A percentile compares a stretch with the other conserved stretches of the same genome.
Evolutionary conservation across 768 basidiomycete species (phyloP).

Genomic region (Phylloporus scabripes): DNA sequence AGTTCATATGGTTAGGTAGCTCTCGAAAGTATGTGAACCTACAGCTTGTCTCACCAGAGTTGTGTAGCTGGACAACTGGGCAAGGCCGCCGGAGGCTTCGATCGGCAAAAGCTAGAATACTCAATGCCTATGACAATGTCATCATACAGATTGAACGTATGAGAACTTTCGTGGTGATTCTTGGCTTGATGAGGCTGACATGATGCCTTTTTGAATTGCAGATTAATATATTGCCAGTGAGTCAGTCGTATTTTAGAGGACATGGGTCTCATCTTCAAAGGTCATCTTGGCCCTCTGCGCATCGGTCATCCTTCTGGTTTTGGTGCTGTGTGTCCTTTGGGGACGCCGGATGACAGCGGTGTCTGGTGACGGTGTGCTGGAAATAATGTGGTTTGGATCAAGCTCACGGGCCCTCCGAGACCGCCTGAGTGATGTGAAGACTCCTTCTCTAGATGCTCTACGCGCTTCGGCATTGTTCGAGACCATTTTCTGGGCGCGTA

Average conservation of each 20-base stretch:
- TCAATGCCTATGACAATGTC: neutral
- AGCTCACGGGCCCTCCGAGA: neutral
- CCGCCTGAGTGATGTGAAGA: neutral
- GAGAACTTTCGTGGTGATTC: neutral
- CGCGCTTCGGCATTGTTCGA: neutral
- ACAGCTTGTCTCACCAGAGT: neutral
- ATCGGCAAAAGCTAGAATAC: neutral
- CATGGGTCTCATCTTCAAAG: neutral
- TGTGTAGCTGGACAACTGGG: neutral
- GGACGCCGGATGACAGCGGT: neutral
- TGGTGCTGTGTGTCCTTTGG: neutral
- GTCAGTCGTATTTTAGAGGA: neutral
- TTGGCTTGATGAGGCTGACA: neutral
- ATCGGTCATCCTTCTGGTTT: neutral
- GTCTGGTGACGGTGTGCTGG: neutral
- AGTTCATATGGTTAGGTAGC: neutral
- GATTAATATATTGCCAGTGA: neutral
- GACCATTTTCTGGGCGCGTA: neutral
- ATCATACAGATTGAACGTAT: neutral
- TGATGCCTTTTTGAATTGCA: no score
- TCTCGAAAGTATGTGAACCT: neutral
- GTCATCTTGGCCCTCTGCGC: neutral
- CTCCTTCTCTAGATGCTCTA: neutral
- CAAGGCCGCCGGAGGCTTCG: neutral
- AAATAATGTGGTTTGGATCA: neutral